Evolutionary conservation across 1,139 yeast genomes (phyloP).

Genomic region (Zygoascus meyerae): DNA sequence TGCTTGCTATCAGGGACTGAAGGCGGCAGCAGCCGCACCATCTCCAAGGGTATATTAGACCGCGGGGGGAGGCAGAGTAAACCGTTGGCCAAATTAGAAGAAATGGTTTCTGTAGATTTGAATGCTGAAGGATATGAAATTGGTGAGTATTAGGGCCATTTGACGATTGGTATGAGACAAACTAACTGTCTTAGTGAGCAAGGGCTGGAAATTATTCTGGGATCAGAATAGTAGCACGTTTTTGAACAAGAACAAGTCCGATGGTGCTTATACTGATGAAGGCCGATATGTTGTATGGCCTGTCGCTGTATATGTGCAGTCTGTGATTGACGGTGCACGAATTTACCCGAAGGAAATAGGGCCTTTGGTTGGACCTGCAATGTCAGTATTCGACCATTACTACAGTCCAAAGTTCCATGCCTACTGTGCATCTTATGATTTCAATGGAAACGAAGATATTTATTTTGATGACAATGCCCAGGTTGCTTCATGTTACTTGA

Average conservation of each 20-base stretch:
- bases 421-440: conserved; percentile 54
- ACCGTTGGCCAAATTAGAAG: no score
- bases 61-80: no score
- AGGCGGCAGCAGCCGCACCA: no score
- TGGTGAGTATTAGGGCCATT: conserved; percentile 11
- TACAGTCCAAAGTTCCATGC: conserved; percentile 48
- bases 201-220: conserved; percentile 27
- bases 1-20: no score
- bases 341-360: conserved; percentile 50
- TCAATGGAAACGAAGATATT: conserved; percentile 54
- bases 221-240: conserved; percentile 19
- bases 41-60: no score
- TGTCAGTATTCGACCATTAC: conserved; percentile 48
- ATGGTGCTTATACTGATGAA: conserved; percentile 49
- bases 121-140: conserved; percentile 18
- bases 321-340: conserved; percentile 57
- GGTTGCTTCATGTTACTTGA: conserved; percentile 58
- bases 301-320: conserved; percentile 58
- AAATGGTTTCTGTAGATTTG: conserved; percentile 11
- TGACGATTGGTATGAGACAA: background rate
- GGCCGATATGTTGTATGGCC: conserved; percentile 63
- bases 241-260: conserved; percentile 27
- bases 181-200: conserved; percentile 8
- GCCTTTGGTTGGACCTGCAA: conserved; percentile 54
- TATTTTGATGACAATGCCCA: conserved; percentile 77